Evolutionary conservation across 208 protist species (phyloP).

Genomic region (Wallacemonas sp.): DNA sequence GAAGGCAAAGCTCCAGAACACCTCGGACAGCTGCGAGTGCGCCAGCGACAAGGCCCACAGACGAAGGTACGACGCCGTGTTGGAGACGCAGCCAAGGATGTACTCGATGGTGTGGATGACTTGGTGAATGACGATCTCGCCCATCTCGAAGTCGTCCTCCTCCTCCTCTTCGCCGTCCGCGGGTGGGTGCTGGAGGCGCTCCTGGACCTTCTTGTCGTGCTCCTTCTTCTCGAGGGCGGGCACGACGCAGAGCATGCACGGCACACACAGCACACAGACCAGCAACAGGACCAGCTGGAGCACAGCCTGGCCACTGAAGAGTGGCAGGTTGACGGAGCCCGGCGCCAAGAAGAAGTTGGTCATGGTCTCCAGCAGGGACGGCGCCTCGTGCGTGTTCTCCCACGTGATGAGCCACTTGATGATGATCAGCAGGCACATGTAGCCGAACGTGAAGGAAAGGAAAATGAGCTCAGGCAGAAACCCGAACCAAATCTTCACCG

Average conservation of each 20-base stretch:
- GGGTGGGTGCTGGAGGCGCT: slow-evolving; percentile 21
- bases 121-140: slow-evolving; percentile 97
- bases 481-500: slow-evolving; percentile 90
- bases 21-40: slow-evolving; percentile 96
- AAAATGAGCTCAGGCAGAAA: slow-evolving; percentile 98
- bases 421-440: slow-evolving; percentile 97
- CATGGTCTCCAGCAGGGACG: slow-evolving; percentile 90
- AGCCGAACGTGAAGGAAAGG: slow-evolving; percentile 94
- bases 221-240: slow-evolving; percentile 49
- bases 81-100: slow-evolving; percentile 98
- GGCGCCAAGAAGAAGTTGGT: slow-evolving; percentile 94
- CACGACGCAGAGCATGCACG: slow-evolving; percentile 71
- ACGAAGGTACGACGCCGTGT: slow-evolving; percentile 99
- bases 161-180: slow-evolving; percentile 40
- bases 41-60: slow-evolving; percentile 99
- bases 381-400: slow-evolving; percentile 83
- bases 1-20: slow-evolving; percentile 90
- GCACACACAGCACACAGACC: slow-evolving; percentile 71
- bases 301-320: slow-evolving; percentile 77
- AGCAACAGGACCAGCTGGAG: slow-evolving; percentile 86
- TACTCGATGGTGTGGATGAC: slow-evolving; percentile 99
- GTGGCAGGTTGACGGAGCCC: slow-evolving; percentile 64
- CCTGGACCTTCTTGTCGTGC: slow-evolving; percentile 35
- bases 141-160: slow-evolving; percentile 90
- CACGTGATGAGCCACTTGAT: slow-evolving; percentile 96